Conservation (phyloP, 2,329 filamentous ascomycete species). For the Talaromyces rugulosus region DNA sequence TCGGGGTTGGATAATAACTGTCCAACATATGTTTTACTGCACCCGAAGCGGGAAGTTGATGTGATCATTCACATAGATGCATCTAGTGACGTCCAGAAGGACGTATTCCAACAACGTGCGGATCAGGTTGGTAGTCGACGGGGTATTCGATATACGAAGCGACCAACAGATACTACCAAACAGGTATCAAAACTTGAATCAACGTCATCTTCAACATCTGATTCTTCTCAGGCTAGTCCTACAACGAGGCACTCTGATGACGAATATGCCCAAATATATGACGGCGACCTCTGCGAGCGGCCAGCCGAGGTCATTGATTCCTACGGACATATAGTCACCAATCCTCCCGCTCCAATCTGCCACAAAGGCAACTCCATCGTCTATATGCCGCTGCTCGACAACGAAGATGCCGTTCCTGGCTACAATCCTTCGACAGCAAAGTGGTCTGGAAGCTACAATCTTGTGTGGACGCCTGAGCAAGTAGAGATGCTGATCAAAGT, state of each 20-base stretch:
- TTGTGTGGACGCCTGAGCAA: slow-evolving; percentile 11
- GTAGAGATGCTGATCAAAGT: slow-evolving; percentile 9
- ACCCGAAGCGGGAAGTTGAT: slow-evolving; percentile 10
- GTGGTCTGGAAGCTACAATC: slow-evolving; percentile 13
- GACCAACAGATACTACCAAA: not conserved
- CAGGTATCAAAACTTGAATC: not conserved
- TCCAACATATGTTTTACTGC: slow-evolving; percentile 12
- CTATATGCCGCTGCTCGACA: slow-evolving; percentile 11
- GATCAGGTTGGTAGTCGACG: slow-evolving; percentile 12
- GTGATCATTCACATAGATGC: slow-evolving; percentile 11
- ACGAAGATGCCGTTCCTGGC: slow-evolving; percentile 8
- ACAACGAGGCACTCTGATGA: not conserved
- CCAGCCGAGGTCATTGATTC: slow-evolving; percentile 8
- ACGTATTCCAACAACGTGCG: slow-evolving; percentile 10
- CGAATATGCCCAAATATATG: slow-evolving; percentile 9
- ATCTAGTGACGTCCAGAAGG: slow-evolving; percentile 10
- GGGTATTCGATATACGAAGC: slow-evolving; percentile 9
- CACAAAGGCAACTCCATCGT: slow-evolving; percentile 10
- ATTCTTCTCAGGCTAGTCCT: not conserved
- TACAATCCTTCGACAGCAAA: slow-evolving; percentile 12
- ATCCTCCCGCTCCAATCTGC: slow-evolving; percentile 10
- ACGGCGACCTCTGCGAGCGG: not conserved
- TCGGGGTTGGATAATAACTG: slow-evolving; percentile 13
- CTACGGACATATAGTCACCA: slow-evolving; percentile 11
- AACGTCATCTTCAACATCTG: not conserved